These are phyloP conservation scores for Phaffomyces antillensis DNA, from an alignment of 805 yeast species.

Conservation along the genomic window DNA sequence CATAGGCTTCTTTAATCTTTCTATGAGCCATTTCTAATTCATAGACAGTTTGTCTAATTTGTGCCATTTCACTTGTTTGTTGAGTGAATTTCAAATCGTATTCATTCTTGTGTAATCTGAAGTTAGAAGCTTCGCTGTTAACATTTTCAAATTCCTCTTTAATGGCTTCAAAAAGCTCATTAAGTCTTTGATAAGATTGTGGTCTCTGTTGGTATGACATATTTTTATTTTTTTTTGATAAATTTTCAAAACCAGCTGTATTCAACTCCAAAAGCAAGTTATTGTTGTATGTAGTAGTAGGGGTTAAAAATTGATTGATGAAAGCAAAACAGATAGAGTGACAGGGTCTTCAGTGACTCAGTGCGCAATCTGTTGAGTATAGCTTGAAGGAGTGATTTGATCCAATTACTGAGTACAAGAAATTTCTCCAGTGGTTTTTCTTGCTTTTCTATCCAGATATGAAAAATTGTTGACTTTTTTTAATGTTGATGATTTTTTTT, in stretches of 20 bases:
- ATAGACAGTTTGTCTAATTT: slow-evolving; percentile 86
- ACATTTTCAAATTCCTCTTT: slow-evolving; percentile 86
- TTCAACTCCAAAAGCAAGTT: not conserved
- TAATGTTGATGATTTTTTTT: slow-evolving; percentile 2
- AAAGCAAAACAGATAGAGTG: too few relatives aligned
- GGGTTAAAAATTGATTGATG: not conserved
- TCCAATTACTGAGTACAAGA: too few relatives aligned
- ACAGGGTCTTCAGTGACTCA: too few relatives aligned
- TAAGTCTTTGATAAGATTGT: slow-evolving; percentile 34
- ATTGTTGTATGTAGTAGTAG: not conserved
- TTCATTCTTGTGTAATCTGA: slow-evolving; percentile 87
- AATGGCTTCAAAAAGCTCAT: slow-evolving; percentile 85
- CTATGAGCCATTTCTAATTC: slow-evolving; percentile 93
- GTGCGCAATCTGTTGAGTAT: too few relatives aligned
- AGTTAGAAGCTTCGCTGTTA: slow-evolving; percentile 76
- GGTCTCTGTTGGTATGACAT: slow-evolving; percentile 27
- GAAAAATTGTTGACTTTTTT: not conserved
- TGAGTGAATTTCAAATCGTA: slow-evolving; percentile 84
- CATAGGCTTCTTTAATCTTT: slow-evolving; percentile 92
- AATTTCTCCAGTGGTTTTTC: not conserved
- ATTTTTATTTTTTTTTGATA: not conserved
- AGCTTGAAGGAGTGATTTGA: too few relatives aligned
- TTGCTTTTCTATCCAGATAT: not conserved
- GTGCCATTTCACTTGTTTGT: slow-evolving; percentile 89
- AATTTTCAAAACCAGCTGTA: too few relatives aligned